Base-by-base conservation (phyloP, 306 rosid genomes). In the Urtica urens region DNA sequence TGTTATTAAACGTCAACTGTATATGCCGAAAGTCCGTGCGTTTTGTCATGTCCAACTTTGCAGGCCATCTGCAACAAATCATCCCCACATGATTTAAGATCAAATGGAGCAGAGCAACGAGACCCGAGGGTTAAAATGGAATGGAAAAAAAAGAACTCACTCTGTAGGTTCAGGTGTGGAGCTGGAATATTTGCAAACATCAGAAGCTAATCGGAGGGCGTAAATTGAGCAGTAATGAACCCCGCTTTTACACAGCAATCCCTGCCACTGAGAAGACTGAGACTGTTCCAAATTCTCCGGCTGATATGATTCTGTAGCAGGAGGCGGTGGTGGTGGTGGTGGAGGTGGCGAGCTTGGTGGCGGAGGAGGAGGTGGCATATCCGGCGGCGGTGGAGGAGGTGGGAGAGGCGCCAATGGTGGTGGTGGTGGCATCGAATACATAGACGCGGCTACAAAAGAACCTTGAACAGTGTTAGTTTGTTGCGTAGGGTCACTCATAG, bases 41-140 rank as follows among this genome's bases (percentile, higher is more conserved):
- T 72, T 84, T 90, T 48, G 82, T 84, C 93, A 84, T 90, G 75
- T 90, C 95, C 67, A 90, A 73, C 63, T 84, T 90, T 51, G 80
- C 39, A 10, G 97, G 97, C 95, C 97, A 90, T 65, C 97, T 90
- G 66, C 60, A 66, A 57, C 75, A 84, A 52, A 65, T 43, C 17
- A 61, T 28, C 55, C 63, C 49, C 16, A 22, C 29, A 7, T 11
- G 58, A 55, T 38, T 25, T 23, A 30, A 48, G 46, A 14, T 10
- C 6, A 14, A 18, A 21, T 24, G 3, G 26, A 1, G 2, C 15
- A 2, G 5, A 38, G 46, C 57, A 70, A 30, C 2, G 18, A 21
- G 25, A 16, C 58, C 63, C n/a, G n/a, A 31, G 2, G 52, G 53
- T 64, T 35, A 15, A 16, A 47, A 51, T 66, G 47, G 55, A 35